These are phyloP conservation scores for Leavenworthia alabamica DNA, from an alignment of 345 rosid genomes.

Conservation along the genomic window DNA sequence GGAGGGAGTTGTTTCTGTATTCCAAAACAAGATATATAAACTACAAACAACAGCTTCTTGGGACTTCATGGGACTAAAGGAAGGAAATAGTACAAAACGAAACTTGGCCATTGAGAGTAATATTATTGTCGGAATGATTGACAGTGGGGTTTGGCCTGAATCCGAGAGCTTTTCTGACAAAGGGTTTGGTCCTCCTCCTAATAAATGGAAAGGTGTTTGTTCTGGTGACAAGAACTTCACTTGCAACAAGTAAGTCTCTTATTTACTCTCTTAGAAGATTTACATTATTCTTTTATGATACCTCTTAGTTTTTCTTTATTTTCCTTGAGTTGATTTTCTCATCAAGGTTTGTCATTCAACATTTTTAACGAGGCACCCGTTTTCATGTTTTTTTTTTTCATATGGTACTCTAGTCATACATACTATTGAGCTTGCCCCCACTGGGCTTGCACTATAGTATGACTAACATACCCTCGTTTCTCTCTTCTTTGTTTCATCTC, in stretches of 20 bases:
- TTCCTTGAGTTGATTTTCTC: too few relatives aligned
- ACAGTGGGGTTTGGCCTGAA: slow-evolving; percentile 49
- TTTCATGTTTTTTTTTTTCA: too few relatives aligned
- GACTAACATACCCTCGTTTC: too few relatives aligned
- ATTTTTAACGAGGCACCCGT: too few relatives aligned
- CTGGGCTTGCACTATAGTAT: too few relatives aligned
- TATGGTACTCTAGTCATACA: too few relatives aligned
- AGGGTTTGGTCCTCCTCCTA: slow-evolving; percentile 45
- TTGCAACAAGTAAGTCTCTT: slow-evolving; percentile 39
- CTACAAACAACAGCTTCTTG: slow-evolving; percentile 46
- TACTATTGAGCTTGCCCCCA: too few relatives aligned
- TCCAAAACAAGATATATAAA: slow-evolving; percentile 29
- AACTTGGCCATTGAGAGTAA: slow-evolving; percentile 27
- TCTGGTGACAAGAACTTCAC: slow-evolving; percentile 37
- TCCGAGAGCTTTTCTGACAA: slow-evolving; percentile 39
- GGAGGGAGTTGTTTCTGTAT: slow-evolving; percentile 43
- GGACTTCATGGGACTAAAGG: slow-evolving; percentile 43
- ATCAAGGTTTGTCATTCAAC: too few relatives aligned
- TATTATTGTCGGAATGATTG: slow-evolving; percentile 38
- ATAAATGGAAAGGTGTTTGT: slow-evolving; percentile 45
- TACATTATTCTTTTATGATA: too few relatives aligned
- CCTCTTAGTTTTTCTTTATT: too few relatives aligned
- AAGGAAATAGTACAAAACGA: slow-evolving; percentile 13
- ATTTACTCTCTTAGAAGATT: not conserved
- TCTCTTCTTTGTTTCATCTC: too few relatives aligned